phyloP scores from a whole-genome alignment of 371 early-diverging fungal species.

The Mortierella sp. region DNA sequence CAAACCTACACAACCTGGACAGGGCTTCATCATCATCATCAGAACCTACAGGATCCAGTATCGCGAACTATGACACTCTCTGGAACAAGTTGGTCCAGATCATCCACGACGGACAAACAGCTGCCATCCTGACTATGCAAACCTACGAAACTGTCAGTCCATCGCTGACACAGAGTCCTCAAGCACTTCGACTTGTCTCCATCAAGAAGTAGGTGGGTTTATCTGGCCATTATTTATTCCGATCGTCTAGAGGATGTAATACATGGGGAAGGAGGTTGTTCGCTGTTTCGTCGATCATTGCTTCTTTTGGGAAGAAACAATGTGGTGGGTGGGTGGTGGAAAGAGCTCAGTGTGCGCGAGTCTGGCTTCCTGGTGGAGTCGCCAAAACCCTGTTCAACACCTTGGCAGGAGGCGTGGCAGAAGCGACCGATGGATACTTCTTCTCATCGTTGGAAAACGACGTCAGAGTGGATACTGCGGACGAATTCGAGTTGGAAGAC shows the following conservation, averaged over 20 bases:
- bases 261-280: too few relatives aligned
- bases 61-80: constrained; percentile 3
- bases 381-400: too few relatives aligned
- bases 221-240: too few relatives aligned
- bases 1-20: constrained; percentile 38
- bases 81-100: constrained; percentile 50
- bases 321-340: too few relatives aligned
- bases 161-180: constrained; percentile 8
- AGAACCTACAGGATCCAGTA: not conserved
- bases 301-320: too few relatives aligned
- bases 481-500: constrained; percentile 13
- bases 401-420: not conserved
- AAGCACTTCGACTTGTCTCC: constrained; percentile 14
- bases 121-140: constrained; percentile 63
- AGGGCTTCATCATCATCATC: not conserved
- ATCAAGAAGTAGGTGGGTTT: too few relatives aligned
- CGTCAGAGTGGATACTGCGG: constrained; percentile 14
- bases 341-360: too few relatives aligned
- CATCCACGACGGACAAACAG: constrained; percentile 59
- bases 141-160: constrained; percentile 58
- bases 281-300: too few relatives aligned
- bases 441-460: constrained; percentile 20
- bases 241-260: too few relatives aligned
- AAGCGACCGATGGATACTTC: not conserved
- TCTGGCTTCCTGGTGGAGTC: not conserved